Conservation (phyloP, 305 asterid genomes). For the Coffea humblotiana region DNA sequence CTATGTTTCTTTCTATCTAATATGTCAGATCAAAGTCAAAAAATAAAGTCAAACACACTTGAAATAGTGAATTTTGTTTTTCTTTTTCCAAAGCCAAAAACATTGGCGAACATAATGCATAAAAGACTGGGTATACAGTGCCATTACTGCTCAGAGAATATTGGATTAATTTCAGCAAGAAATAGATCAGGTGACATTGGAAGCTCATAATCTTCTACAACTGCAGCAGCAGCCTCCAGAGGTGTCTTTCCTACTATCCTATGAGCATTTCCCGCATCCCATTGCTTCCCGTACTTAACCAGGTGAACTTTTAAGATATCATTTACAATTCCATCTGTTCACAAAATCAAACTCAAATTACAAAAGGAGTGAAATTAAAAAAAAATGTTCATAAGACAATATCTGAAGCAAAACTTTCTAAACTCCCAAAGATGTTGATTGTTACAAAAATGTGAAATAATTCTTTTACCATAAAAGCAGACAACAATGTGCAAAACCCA, state of each 20-base stretch:
- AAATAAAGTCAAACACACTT: background rate
- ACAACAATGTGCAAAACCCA: background rate
- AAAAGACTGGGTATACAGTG: conserved; percentile 15
- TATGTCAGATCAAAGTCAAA: background rate
- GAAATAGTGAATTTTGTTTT: background rate
- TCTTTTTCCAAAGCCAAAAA: background rate
- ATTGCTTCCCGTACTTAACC: conserved; percentile 76
- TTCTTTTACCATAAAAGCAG: background rate
- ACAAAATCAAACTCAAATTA: conserved; percentile 13
- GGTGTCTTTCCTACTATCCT: conserved; percentile 75
- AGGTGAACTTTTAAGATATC: conserved; percentile 61
- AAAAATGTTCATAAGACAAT: background rate
- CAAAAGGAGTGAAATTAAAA: conserved; percentile 15
- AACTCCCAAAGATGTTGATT: background rate
- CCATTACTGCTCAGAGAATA: conserved; percentile 62
- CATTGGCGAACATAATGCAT: background rate
- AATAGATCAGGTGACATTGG: conserved; percentile 61
- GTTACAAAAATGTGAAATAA: background rate
- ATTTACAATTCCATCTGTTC: conserved; percentile 70
- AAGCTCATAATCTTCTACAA: conserved; percentile 78
- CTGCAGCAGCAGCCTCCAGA: conserved; percentile 71
- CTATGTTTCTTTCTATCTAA: background rate
- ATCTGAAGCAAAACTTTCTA: background rate
- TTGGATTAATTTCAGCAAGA: conserved; percentile 56
- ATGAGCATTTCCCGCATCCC: conserved; percentile 66